Percentiles rank a stretch among this genome's conserved stretches.
Evolutionary conservation across 1,139 yeast genomes (phyloP).

Genomic region (Candida pseudoviswanathii): DNA sequence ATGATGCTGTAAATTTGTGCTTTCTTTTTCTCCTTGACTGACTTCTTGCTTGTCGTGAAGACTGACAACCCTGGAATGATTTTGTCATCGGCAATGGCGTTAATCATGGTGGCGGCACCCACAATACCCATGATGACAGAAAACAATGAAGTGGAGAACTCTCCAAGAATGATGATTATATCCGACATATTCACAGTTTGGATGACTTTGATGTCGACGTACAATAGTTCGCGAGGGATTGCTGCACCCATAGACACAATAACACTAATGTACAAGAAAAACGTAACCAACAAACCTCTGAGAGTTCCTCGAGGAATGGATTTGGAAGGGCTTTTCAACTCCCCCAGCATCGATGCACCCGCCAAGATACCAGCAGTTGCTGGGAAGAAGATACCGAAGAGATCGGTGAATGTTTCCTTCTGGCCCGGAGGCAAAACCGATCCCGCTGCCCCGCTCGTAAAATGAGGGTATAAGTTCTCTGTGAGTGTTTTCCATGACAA

Average conservation of each 20-base stretch:
- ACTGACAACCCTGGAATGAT: conserved; percentile 74
- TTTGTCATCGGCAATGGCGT: conserved; percentile 87
- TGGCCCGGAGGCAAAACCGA: conserved; percentile 58
- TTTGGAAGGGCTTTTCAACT: conserved; percentile 76
- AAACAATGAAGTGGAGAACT: conserved; percentile 83
- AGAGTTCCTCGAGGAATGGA: conserved; percentile 91
- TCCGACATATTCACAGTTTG: conserved; percentile 78
- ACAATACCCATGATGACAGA: conserved; percentile 93
- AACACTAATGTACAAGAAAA: conserved; percentile 70
- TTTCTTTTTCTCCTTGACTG: conserved; percentile 46
- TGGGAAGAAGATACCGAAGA: conserved; percentile 95
- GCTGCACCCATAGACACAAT: conserved; percentile 78
- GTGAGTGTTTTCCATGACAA: conserved; percentile 64
- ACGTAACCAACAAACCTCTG: conserved; percentile 76
- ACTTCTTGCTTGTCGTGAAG: conserved; percentile 54
- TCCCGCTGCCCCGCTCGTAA: conserved; percentile 92
- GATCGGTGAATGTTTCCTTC: conserved; percentile 73
- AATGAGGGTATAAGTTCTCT: conserved; percentile 72
- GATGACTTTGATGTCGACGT: conserved; percentile 78
- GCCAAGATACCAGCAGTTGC: conserved; percentile 98
- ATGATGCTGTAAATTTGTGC: conserved; percentile 54
- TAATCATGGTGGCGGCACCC: conserved; percentile 88
- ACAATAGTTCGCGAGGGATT: conserved; percentile 74
- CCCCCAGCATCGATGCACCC: conserved; percentile 99
- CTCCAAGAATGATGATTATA: conserved; percentile 79